These are phyloP conservation scores for Exidia glandulosa DNA, from an alignment of 768 basidiomycete genomes.

Conservation along the genomic window DNA sequence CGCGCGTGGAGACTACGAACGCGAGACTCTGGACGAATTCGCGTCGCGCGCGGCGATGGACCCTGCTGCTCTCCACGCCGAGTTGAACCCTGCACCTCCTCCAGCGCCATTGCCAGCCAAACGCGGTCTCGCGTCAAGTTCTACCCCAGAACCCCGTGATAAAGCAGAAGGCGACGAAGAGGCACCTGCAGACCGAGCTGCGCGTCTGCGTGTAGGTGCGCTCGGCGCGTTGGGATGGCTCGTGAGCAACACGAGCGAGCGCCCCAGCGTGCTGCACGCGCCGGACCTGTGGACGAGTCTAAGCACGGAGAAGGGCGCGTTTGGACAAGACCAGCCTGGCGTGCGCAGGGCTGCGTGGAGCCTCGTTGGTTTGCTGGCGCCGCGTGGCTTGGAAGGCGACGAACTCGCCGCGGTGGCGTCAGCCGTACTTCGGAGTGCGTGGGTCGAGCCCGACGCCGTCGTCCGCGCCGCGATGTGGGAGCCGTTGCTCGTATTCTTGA, in stretches of 20 bases:
- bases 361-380: conserved; percentile 36
- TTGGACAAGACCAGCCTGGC: conserved; percentile 57
- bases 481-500: conserved; percentile 59
- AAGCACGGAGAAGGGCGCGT: conserved; percentile 18
- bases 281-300: background rate
- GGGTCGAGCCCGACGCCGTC: conserved; percentile 56
- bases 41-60: conserved; percentile 45
- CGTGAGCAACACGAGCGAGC: conserved; percentile 25
- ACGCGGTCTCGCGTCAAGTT: conserved; percentile 11
- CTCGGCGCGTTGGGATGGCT: conserved; percentile 57
- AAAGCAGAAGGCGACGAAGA: conserved; percentile 57
- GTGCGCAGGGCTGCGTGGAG: conserved; percentile 66
- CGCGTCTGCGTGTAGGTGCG: conserved; percentile 56
- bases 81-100: conserved; percentile 47
- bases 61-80: conserved; percentile 44
- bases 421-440: conserved; percentile 55
- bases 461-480: conserved; percentile 64
- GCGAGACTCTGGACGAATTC: conserved; percentile 37
- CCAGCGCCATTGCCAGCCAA: conserved; percentile 16
- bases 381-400: conserved; percentile 12
- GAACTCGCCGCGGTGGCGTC: conserved; percentile 10
- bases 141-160: conserved; percentile 20
- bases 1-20: conserved; percentile 19
- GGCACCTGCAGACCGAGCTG: conserved; percentile 54
- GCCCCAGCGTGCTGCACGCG: conserved; percentile 8